Percentiles rank a stretch among this genome's conserved stretches.
These are phyloP conservation scores for Russula sp. DNA, from an alignment of 768 basidiomycete genomes.

Conservation along the genomic window DNA sequence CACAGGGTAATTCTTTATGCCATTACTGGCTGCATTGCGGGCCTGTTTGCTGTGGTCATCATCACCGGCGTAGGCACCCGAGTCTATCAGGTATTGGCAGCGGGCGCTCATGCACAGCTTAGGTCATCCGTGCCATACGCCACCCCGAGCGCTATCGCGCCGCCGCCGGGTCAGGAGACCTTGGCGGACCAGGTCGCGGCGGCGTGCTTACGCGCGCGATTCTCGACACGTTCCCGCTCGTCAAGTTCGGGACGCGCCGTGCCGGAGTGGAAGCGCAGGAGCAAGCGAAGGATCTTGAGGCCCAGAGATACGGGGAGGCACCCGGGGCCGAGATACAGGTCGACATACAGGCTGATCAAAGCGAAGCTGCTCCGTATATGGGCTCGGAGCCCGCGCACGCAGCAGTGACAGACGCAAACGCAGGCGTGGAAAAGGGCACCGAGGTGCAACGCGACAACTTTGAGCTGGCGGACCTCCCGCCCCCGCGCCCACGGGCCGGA, in stretches of 20 bases:
- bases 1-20: constrained; percentile 76
- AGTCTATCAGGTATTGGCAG: neutral
- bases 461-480: constrained; percentile 13
- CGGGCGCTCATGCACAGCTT: neutral
- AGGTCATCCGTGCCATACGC: constrained; percentile 77
- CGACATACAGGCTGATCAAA: neutral
- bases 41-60: constrained; percentile 79
- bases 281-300: constrained; percentile 13
- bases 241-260: constrained; percentile 60
- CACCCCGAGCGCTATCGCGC: constrained; percentile 84
- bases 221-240: constrained; percentile 90
- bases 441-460: neutral
- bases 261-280: constrained; percentile 4
- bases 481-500: constrained; percentile 19
- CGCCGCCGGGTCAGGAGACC: constrained; percentile 44
- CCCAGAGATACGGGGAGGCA: neutral
- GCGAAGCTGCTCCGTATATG: neutral
- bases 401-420: neutral
- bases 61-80: constrained; percentile 61
- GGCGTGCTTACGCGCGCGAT: constrained; percentile 73
- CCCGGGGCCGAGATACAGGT: neutral
- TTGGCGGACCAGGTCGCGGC: constrained; percentile 27
- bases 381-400: neutral
- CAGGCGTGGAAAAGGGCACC: neutral
- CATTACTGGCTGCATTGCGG: constrained; percentile 85